These are phyloP conservation scores for Talaromyces sp. DNA, from an alignment of 2,329 filamentous ascomycete species.

Conservation along the genomic window DNA sequence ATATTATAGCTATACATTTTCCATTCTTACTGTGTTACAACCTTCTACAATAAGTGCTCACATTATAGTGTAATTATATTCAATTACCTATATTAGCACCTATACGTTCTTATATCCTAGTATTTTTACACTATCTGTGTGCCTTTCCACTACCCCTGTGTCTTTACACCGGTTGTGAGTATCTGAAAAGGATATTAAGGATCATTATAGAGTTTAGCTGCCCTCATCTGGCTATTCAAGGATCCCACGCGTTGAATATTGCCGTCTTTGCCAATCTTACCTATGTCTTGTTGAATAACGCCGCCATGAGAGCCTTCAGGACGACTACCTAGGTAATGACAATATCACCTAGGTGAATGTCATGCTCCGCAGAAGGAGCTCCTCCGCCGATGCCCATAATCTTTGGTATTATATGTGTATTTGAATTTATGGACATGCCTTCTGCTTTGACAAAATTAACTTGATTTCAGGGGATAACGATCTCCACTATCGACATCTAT, in stretches of 20 bases:
- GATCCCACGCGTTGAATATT: background rate
- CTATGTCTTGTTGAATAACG: constrained; percentile 22
- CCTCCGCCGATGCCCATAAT: constrained; percentile 17
- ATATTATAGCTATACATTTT: too few relatives aligned
- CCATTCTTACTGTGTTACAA: too few relatives aligned
- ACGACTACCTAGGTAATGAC: background rate
- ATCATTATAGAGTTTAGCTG: background rate
- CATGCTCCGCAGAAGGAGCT: background rate
- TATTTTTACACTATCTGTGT: background rate
- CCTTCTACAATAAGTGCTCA: too few relatives aligned
- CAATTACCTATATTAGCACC: background rate
- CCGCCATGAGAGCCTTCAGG: background rate
- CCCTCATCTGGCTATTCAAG: background rate
- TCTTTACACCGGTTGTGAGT: background rate
- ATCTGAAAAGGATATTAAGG: background rate
- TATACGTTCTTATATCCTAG: background rate
- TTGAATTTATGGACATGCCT: too few relatives aligned
- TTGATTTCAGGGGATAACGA: too few relatives aligned
- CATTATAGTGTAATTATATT: background rate
- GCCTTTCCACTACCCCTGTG: background rate
- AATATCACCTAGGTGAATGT: constrained; percentile 16
- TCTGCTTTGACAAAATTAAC: too few relatives aligned
- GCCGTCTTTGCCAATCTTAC: constrained; percentile 2
- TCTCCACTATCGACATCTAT: too few relatives aligned
- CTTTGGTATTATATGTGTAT: too few relatives aligned